Conservation (phyloP, 202 grass and related monocot species). For the Panicum hallii region DNA sequence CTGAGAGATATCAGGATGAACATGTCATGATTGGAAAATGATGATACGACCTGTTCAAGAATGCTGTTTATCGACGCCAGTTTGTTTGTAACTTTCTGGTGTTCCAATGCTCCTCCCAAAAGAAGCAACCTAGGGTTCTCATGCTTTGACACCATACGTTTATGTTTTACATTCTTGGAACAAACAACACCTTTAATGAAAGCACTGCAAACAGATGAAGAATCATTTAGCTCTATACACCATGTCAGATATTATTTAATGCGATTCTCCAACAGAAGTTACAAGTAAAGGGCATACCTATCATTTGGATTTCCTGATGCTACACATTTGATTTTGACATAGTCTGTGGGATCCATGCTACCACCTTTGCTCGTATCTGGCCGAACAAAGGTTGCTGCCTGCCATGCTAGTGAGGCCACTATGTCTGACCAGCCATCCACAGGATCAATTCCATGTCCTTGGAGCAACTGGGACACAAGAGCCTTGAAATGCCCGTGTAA, state of each 20-base stretch:
- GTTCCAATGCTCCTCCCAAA: slow-evolving; percentile 92
- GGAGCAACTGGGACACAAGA: slow-evolving; percentile 83
- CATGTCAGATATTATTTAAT: slow-evolving; percentile 10
- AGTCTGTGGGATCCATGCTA: slow-evolving; percentile 92
- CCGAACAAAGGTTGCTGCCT: slow-evolving; percentile 87
- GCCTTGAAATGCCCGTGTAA: slow-evolving; percentile 89
- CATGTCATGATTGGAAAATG: slow-evolving; percentile 30
- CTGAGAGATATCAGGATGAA: slow-evolving; percentile 36
- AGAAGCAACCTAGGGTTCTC: slow-evolving; percentile 90
- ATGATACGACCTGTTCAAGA: slow-evolving; percentile 73
- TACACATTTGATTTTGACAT: slow-evolving; percentile 96
- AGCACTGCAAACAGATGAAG: slow-evolving; percentile 53
- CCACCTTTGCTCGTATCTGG: slow-evolving; percentile 92
- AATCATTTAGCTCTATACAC: slow-evolving; percentile 45
- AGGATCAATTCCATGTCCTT: slow-evolving; percentile 76
- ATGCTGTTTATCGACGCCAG: slow-evolving; percentile 81
- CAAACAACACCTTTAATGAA: slow-evolving; percentile 97
- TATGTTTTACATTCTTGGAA: slow-evolving; percentile 99
- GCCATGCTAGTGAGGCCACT: slow-evolving; percentile 83
- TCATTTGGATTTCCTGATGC: slow-evolving; percentile 83
- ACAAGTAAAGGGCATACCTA: slow-evolving; percentile 60
- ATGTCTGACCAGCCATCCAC: slow-evolving; percentile 76
- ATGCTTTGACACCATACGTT: slow-evolving; percentile 94
- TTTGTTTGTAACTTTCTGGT: slow-evolving; percentile 85
- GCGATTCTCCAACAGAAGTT: slow-evolving; percentile 24